phyloP scores from a whole-genome alignment of 2,329 filamentous ascomycete genomes.

The Xylogone sp. region DNA sequence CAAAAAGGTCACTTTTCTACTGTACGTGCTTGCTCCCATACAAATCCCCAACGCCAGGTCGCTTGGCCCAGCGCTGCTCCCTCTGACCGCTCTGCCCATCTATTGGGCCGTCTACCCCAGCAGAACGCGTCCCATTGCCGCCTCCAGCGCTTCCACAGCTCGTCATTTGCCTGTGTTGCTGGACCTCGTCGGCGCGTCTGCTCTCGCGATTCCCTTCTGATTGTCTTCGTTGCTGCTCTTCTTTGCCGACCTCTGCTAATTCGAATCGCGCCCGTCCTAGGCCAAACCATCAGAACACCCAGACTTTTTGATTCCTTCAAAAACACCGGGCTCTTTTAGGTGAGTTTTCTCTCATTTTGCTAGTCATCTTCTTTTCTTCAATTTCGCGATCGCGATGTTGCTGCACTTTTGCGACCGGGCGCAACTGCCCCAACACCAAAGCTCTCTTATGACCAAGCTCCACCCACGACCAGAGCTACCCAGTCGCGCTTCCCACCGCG shows the following conservation, averaged over 20 bases:
- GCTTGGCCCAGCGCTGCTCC: background rate
- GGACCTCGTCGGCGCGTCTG: constrained; percentile 17
- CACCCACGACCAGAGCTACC: constrained; percentile 8
- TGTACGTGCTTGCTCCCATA: background rate
- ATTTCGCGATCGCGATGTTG: constrained; percentile 13
- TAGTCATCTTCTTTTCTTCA: constrained; percentile 6
- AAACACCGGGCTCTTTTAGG: constrained; percentile 9
- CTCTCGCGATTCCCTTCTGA: constrained; percentile 10
- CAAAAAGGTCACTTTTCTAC: background rate
- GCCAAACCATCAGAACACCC: constrained; percentile 13
- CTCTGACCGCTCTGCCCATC: background rate
- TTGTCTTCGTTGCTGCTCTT: constrained; percentile 12
- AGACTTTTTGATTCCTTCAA: constrained; percentile 2
- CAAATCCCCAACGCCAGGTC: background rate
- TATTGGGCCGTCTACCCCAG: constrained; percentile 7
- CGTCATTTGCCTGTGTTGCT: constrained; percentile 1
- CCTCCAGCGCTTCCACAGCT: constrained; percentile 6
- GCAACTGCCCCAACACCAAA: constrained; percentile 1
- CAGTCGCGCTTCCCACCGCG: background rate
- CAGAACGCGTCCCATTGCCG: constrained; percentile 11
- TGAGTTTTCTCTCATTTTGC: constrained; percentile 13
- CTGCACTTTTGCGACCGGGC: constrained; percentile 19
- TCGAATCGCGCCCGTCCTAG: constrained; percentile 4
- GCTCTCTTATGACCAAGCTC: constrained; percentile 1
- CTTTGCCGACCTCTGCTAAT: constrained; percentile 14